Evolutionary conservation across 1,284 basidiomycete genomes (phyloP).

Genomic region (Malassezia furfur): DNA sequence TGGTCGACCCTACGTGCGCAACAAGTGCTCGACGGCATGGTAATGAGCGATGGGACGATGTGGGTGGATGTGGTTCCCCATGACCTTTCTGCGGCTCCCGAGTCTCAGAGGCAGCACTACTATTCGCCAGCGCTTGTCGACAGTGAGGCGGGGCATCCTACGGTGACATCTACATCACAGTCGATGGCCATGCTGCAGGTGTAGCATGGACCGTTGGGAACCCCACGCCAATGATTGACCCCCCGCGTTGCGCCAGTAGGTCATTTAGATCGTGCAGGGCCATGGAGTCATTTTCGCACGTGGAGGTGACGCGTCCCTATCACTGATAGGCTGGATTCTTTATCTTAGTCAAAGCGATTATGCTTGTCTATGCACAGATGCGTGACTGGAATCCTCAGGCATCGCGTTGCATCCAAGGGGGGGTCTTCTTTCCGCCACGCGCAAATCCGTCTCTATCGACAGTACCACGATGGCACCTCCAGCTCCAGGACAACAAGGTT

Average conservation of each 20-base stretch:
- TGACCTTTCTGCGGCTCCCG: not conserved
- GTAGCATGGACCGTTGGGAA: no score
- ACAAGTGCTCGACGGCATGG: conserved; percentile 75
- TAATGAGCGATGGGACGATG: conserved; percentile 76
- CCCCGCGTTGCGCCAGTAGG: no score
- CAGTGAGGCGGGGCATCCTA: no score
- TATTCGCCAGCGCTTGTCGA: not conserved
- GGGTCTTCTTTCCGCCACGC: not conserved
- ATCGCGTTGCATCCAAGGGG: not conserved
- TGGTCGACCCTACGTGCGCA: conserved; percentile 53
- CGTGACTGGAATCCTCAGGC: not conserved
- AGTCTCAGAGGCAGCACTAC: conserved; percentile 1
- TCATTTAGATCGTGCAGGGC: no score
- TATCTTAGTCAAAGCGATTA: not conserved
- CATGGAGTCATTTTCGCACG: no score
- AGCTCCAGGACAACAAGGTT: conserved; percentile 59
- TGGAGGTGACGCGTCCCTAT: no score
- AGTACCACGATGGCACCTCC: conserved; percentile 51
- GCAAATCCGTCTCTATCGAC: not conserved
- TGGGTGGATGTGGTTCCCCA: conserved; percentile 63
- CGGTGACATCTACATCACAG: no score
- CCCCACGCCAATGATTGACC: no score
- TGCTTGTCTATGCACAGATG: not conserved
- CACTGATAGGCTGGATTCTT: no score
- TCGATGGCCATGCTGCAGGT: no score